phyloP scores from a whole-genome alignment of 768 basidiomycete genomes.

The Scleroderma citrinum region DNA sequence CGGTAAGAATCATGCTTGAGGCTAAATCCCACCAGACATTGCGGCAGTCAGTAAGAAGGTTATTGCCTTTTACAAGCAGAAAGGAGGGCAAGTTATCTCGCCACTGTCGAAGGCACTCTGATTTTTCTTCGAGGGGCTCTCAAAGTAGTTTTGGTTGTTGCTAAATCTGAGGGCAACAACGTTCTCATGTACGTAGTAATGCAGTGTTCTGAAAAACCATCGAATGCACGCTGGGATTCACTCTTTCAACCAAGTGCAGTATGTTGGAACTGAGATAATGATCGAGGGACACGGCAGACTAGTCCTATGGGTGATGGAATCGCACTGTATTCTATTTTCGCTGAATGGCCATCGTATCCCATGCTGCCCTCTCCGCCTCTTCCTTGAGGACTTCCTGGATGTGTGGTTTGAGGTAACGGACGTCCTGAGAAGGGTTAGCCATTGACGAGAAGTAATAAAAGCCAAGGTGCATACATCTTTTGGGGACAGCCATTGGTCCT shows the following conservation, averaged over 20 bases:
- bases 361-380: conserved; percentile 66
- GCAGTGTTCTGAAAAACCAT: conserved; percentile 12
- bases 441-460: background rate
- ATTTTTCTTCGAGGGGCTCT: background rate
- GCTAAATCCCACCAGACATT: conserved; percentile 46
- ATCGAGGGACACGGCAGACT: conserved; percentile 8
- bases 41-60: conserved; percentile 81
- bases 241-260: background rate
- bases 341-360: conserved; percentile 74
- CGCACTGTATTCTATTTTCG: conserved; percentile 46
- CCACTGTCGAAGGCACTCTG: conserved; percentile 72
- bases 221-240: conserved; percentile 3
- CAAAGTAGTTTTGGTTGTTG: background rate
- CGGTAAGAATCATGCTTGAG: background rate
- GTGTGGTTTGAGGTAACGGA: conserved; percentile 81
- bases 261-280: background rate
- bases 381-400: conserved; percentile 70
- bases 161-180: background rate
- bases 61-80: conserved; percentile 79
- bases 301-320: too few species aligned
- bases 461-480: conserved; percentile 55
- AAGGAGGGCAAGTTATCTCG: conserved; percentile 63
- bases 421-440: conserved; percentile 51
- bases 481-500: conserved; percentile 71
- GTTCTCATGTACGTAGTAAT: conserved; percentile 1